These are phyloP conservation scores for Paraglomus brasilianum DNA, from an alignment of 192 early-diverging fungal genomes.

Conservation along the genomic window DNA sequence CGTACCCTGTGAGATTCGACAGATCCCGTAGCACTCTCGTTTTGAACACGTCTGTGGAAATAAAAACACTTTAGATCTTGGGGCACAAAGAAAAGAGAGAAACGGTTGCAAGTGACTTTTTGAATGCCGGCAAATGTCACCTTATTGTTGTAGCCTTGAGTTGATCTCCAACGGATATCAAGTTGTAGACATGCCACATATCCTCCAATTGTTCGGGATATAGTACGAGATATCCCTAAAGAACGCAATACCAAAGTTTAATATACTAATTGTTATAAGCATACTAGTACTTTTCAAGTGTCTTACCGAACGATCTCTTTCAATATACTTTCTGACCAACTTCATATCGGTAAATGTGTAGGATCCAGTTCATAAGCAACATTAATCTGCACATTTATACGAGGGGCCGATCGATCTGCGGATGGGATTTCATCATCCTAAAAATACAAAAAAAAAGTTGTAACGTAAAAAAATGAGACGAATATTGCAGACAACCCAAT, in stretches of 20 bases:
- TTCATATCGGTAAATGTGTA: neutral
- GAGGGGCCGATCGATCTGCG: no score
- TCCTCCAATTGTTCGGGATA: constrained; percentile 91
- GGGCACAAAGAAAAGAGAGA: neutral
- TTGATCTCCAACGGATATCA: constrained; percentile 81
- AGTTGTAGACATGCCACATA: constrained; percentile 97
- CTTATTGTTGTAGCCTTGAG: constrained; percentile 85
- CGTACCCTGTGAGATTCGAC: constrained; percentile 79
- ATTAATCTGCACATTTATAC: no score
- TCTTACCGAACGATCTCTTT: constrained; percentile 61
- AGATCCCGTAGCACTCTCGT: constrained; percentile 84
- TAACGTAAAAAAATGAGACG: no score
- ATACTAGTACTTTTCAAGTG: neutral
- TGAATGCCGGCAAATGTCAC: constrained; percentile 8
- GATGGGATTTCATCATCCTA: no score
- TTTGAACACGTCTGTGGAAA: constrained; percentile 74
- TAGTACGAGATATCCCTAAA: constrained; percentile 78
- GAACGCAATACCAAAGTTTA: constrained; percentile 57
- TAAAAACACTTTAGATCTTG: neutral
- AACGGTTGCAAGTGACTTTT: neutral
- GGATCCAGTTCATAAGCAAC: no score
- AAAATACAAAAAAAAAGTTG: no score
- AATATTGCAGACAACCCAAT: no score
- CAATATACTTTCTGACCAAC: constrained; percentile 64
- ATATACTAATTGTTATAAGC: constrained; percentile 10